Conservation (phyloP, 179 eudicot species). For the Drosera spatulata region DNA sequence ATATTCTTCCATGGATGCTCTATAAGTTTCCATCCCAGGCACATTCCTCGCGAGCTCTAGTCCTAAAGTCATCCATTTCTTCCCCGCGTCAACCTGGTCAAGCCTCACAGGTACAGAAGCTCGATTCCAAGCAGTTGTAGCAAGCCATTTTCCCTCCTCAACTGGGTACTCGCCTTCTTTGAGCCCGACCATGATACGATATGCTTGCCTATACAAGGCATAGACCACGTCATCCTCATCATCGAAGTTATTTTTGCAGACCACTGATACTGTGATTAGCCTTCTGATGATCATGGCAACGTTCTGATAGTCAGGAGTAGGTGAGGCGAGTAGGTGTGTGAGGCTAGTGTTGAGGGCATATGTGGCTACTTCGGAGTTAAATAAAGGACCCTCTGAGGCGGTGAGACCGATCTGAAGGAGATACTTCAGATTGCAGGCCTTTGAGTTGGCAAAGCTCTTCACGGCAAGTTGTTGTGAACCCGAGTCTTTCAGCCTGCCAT, state of each 20-base stretch:
- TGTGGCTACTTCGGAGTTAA: conserved; percentile 66
- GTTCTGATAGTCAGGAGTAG: conserved; percentile 56
- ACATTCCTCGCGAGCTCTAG: conserved; percentile 75
- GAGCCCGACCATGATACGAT: conserved; percentile 79
- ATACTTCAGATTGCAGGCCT: conserved; percentile 58
- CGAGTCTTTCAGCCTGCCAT: conserved; percentile 45
- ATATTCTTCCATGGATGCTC: conserved; percentile 73
- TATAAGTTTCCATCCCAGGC: conserved; percentile 61
- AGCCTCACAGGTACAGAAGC: conserved; percentile 66
- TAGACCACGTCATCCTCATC: conserved; percentile 55
- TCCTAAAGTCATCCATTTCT: conserved; percentile 78
- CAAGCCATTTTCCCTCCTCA: conserved; percentile 90
- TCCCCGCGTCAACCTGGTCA: conserved; percentile 59
- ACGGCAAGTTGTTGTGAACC: conserved; percentile 52
- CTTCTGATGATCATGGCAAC: conserved; percentile 60
- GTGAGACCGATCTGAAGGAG: conserved; percentile 69
- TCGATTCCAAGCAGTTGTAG: conserved; percentile 90
- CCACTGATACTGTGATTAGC: conserved; percentile 36
- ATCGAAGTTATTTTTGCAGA: conserved; percentile 38
- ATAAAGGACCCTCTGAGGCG: conserved; percentile 55
- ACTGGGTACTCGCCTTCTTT: conserved; percentile 77
- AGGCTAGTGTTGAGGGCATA: conserved; percentile 56
- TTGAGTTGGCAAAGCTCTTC: conserved; percentile 50
- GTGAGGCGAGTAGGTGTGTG: conserved; percentile 53
- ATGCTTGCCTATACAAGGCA: conserved; percentile 70